Base-by-base conservation (phyloP, 306 rosid genomes). In the Canavalia ensiformis region DNA sequence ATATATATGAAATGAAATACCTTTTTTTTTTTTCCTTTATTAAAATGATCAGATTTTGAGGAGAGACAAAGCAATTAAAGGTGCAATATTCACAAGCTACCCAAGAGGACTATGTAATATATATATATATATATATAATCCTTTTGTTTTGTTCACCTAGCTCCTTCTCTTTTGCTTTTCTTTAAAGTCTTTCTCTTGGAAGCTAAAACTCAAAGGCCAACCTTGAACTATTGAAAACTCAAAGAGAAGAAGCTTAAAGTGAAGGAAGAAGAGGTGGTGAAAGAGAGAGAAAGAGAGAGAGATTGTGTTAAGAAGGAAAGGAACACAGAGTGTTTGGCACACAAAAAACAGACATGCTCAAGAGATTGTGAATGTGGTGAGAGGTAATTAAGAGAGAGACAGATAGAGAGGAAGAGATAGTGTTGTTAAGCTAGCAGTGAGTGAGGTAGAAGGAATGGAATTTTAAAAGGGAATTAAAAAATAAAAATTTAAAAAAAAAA, bases 301-400 rank as follows among this genome's bases (percentile, higher is more conserved):
- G 12, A 30, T 68, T 3, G 9, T 18, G 39, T 25, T 42, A 41
- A n/a, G 42, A 54, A 47, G 44, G 41, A 73, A 29, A 28, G 64
- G 74, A 57, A 68, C 12, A 65, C 6, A 0, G 35, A 74, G 75
- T 41, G 3, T 28, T 54, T 84, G 82, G 54, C 58, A 78, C 78
- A 75, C 75, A 67, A 68, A 77, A 81, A 87, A 78, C 88, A 84
- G 79, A 84, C 88, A 86, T 67, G 87, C 83, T 68, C 74, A 72
- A 46, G 74, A 83, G 81, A 74, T 41, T 39, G 57, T 60, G 73
- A 72, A 37, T 56, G 74, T 41, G 72, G 30, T 60, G 80, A 78
- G 45, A 57, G 54, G 52, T 2, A 44, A 51, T 77, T 63, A 33
- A 37, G 77, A 55, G 34, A 64, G 41, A 49, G 65, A 78, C 50